Evolutionary conservation across 2,329 filamentous ascomycete species (phyloP), one percentile per base, ranked within the genome.

Genomic region (Alternaria arbusti): DNA sequence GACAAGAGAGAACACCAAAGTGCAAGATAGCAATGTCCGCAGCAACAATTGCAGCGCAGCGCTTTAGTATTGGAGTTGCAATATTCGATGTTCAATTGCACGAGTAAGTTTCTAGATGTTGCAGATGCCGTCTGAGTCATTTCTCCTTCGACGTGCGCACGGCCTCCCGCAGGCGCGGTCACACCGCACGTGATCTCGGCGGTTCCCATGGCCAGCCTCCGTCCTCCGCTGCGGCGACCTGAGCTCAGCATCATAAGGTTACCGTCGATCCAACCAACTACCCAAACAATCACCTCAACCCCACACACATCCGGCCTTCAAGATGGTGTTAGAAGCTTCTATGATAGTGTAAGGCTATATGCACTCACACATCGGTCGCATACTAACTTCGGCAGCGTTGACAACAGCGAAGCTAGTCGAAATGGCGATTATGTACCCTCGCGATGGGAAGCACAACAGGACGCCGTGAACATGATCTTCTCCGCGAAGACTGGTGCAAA

Each of bases 351-450:
- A 78, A 23, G 80, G 28, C 9, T 40, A 2, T 8, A 11, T n/a
- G 30, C 56, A 61, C 73, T 74, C 68, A 76, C 12, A 54, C 59
- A 26, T 32, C 26, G 55, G 58, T 59, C 56, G 23, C 57, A 50
- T 56, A 62, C 70, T 78, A 66, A 78, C 62, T 26, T 47, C 61
- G 49, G 70, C 73, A 90, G 89, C 81, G 93, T 98, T 78, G 96
- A 99, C 88, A 99, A 98, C 87, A 97, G 94, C 86, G 96, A 99
- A 86, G 94, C 92, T 85, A 97, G 93, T 86, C 90, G 96, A 80
- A 99, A 99, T 84, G 96, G 96, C 79, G 96, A 99, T 82, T 91
- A 91, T 79, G 85, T 89, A 78, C 95, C 96, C 63, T 96, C 94
- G 71, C 90, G 96, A 82, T 99, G 94, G 87, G 94, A 97, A 83